Percentiles rank a stretch among this genome's conserved stretches.
phyloP scores from a whole-genome alignment of 2,329 filamentous ascomycete species.

The Cladosporium sp. region DNA sequence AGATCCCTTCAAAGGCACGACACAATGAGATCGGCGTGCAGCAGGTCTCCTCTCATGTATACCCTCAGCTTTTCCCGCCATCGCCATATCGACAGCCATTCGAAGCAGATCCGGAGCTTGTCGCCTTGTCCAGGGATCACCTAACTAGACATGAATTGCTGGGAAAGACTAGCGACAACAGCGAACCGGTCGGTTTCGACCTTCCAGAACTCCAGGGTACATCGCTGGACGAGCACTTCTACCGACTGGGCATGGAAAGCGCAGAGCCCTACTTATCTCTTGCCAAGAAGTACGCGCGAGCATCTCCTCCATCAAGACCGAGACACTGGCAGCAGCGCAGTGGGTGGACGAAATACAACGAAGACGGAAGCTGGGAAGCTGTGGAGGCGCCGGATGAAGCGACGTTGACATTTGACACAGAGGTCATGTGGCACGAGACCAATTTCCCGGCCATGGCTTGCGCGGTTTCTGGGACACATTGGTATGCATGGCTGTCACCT shows the following conservation, averaged over 20 bases:
- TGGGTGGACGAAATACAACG: constrained; percentile 91
- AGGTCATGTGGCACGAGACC: constrained; percentile 92
- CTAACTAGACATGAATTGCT: constrained; percentile 78
- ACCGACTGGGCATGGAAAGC: constrained; percentile 78
- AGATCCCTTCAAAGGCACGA: constrained; percentile 53
- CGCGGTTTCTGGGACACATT: constrained; percentile 79
- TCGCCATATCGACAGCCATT: constrained; percentile 46
- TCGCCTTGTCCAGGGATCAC: constrained; percentile 77
- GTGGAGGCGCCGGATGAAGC: constrained; percentile 74
- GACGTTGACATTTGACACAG: constrained; percentile 89
- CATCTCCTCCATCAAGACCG: constrained; percentile 55
- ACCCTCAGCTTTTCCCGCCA: constrained; percentile 73
- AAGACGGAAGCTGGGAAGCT: constrained; percentile 66
- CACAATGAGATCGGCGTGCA: constrained; percentile 94
- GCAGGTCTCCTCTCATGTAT: constrained; percentile 80
- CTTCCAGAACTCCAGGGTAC: constrained; percentile 73
- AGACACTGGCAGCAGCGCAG: constrained; percentile 73
- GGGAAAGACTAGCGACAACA: constrained; percentile 80
- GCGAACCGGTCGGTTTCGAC: constrained; percentile 74
- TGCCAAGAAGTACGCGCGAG: constrained; percentile 69
- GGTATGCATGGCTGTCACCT: constrained; percentile 97
- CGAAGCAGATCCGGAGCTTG: constrained; percentile 71
- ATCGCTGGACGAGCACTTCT: constrained; percentile 89
- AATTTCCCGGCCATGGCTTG: constrained; percentile 96
- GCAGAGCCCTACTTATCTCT: constrained; percentile 76